phyloP scores from a whole-genome alignment of 2,329 filamentous ascomycete species.

The Zymoseptoria crescenta region DNA sequence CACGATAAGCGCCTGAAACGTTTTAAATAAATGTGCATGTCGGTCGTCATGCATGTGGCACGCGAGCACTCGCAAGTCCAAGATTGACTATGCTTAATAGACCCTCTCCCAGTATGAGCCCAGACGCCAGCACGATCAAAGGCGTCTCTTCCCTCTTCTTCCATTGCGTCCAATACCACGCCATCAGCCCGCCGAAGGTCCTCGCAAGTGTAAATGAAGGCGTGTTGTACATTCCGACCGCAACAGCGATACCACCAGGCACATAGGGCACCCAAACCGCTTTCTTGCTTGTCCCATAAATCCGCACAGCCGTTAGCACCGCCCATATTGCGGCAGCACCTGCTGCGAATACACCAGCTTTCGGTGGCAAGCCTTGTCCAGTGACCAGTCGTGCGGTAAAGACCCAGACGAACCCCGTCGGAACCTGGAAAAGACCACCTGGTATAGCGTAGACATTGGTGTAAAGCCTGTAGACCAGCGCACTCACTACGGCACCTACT shows the following conservation, averaged over 20 bases:
- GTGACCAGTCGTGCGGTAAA: conserved; percentile 92
- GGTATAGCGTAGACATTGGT: conserved; percentile 84
- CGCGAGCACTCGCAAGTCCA: conserved; percentile 64
- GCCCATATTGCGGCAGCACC: conserved; percentile 70
- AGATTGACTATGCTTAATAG: conserved; percentile 88
- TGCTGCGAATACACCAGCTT: conserved; percentile 72
- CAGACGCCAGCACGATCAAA: conserved; percentile 81
- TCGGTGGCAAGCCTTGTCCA: conserved; percentile 74
- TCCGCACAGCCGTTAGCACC: conserved; percentile 60
- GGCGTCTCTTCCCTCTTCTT: conserved; percentile 56
- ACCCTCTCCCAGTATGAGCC: conserved; percentile 86
- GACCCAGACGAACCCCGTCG: conserved; percentile 94
- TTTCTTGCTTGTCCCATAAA: conserved; percentile 40
- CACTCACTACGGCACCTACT: conserved; percentile 76
- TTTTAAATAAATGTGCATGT: not conserved
- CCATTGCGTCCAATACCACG: conserved; percentile 66
- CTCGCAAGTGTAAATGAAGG: conserved; percentile 90
- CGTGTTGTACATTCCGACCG: conserved; percentile 96
- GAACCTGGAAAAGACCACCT: conserved; percentile 83
- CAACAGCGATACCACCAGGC: conserved; percentile 90
- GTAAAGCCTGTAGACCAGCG: conserved; percentile 82
- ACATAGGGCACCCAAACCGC: conserved; percentile 64
- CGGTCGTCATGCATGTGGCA: conserved; percentile 56
- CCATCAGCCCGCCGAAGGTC: conserved; percentile 67
- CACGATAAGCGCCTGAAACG: not conserved